phyloP scores from a whole-genome alignment of 163 green algal species.

The Prototheca cutis region DNA sequence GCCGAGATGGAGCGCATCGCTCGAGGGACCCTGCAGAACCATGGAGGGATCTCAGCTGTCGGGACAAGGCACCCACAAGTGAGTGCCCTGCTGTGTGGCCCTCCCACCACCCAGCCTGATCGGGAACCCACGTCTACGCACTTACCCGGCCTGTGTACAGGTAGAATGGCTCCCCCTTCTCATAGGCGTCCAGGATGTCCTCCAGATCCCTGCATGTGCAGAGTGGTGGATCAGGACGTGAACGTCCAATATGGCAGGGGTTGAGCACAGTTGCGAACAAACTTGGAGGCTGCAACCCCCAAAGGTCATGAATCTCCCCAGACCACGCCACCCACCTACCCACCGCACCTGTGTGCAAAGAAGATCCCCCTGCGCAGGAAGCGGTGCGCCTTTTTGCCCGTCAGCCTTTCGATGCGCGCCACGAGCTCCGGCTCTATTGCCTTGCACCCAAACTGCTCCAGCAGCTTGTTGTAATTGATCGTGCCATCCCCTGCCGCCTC shows the following conservation, averaged over 20 bases:
- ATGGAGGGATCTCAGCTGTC: no score
- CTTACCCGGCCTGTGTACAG: conserved; percentile 87
- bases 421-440: conserved; percentile 60
- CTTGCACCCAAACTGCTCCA: conserved; percentile 81
- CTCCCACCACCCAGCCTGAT: no score
- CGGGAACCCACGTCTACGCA: no score
- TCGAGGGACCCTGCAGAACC: conserved; percentile 83
- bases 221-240: no score
- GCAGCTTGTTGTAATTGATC: conserved; percentile 87
- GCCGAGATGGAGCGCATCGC: conserved; percentile 91
- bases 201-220: conserved; percentile 67
- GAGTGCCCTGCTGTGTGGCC: no score
- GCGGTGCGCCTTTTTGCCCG: conserved; percentile 70
- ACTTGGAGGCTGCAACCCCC: no score
- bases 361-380: conserved; percentile 91
- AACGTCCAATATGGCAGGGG: no score
- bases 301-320: no score
- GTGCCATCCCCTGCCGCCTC: conserved; percentile 69
- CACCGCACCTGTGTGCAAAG: conserved; percentile 72
- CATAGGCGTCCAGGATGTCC: conserved; percentile 83
- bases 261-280: no score
- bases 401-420: conserved; percentile 73
- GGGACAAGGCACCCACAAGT: no score
- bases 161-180: conserved; percentile 90
- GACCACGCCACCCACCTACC: no score